A percentile compares a stretch with the other conserved stretches of the same genome.
These are phyloP conservation scores for Whalleya microplaca DNA, from an alignment of 2,329 filamentous ascomycete species.

Conservation along the genomic window DNA sequence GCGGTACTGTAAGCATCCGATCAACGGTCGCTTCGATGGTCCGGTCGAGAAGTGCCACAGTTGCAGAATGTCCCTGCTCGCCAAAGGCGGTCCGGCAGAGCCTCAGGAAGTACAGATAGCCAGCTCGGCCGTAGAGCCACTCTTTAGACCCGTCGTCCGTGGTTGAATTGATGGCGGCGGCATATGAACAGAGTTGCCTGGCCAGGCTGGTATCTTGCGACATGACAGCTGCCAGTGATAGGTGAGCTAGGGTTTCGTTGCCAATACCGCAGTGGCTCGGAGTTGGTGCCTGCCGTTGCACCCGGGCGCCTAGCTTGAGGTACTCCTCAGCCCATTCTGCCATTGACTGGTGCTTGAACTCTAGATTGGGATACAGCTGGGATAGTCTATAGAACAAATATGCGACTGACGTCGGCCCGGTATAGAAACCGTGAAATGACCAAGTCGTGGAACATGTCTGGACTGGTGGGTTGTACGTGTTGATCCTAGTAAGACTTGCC, in stretches of 20 bases:
- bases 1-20: slow-evolving; percentile 57
- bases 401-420: slow-evolving; percentile 58
- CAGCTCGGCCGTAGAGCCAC: slow-evolving; percentile 68
- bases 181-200: slow-evolving; percentile 44
- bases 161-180: slow-evolving; percentile 48
- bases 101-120: slow-evolving; percentile 69
- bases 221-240: slow-evolving; percentile 50
- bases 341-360: slow-evolving; percentile 46
- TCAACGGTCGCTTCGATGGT: slow-evolving; percentile 61
- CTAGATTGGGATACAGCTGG: slow-evolving; percentile 45
- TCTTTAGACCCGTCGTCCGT: slow-evolving; percentile 58
- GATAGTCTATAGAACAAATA: slow-evolving; percentile 58
- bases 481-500: slow-evolving; percentile 29
- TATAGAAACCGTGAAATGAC: slow-evolving; percentile 52
- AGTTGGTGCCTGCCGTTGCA: slow-evolving; percentile 28
- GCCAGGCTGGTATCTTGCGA: slow-evolving; percentile 44
- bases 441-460: slow-evolving; percentile 35
- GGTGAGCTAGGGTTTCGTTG: slow-evolving; percentile 52
- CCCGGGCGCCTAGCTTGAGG: slow-evolving; percentile 43
- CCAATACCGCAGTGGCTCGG: slow-evolving; percentile 51
- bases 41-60: slow-evolving; percentile 48
- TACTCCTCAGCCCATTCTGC: slow-evolving; percentile 53
- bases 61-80: neutral
- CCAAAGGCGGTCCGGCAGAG: slow-evolving; percentile 50
- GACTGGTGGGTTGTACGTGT: slow-evolving; percentile 26